Evolutionary conservation across 1,284 basidiomycete genomes (phyloP).

Genomic region (Rhodofomes roseus): DNA sequence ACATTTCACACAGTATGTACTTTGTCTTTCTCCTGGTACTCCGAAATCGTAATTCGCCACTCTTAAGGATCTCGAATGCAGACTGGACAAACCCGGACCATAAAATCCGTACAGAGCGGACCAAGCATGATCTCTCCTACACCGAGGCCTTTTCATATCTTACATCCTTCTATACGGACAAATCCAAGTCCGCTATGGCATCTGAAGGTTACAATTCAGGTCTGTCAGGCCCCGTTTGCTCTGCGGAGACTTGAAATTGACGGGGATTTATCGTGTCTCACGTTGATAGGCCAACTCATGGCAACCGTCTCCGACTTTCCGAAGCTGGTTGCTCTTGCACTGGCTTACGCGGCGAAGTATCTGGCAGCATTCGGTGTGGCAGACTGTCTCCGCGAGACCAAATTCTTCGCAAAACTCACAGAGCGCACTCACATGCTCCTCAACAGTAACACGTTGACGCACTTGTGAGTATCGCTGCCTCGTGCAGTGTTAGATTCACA

Average conservation of each 20-base stretch:
- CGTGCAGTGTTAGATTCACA: neutral
- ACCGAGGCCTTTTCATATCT: slow-evolving; percentile 73
- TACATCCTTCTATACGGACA: slow-evolving; percentile 69
- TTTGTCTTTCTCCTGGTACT: slow-evolving; percentile 15
- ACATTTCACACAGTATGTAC: slow-evolving; percentile 55
- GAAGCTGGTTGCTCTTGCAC: slow-evolving; percentile 66
- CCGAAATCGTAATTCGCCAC: neutral
- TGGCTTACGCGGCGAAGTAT: slow-evolving; percentile 78
- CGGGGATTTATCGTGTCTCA: too few relatives aligned
- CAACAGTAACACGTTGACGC: slow-evolving; percentile 83
- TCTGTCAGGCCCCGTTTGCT: slow-evolving; percentile 13
- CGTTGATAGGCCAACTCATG: slow-evolving; percentile 38
- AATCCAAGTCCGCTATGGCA: slow-evolving; percentile 34
- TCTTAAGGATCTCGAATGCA: slow-evolving; percentile 25
- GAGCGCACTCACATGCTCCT: slow-evolving; percentile 85
- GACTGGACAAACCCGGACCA: slow-evolving; percentile 42
- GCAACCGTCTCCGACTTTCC: slow-evolving; percentile 73
- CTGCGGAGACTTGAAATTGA: too few relatives aligned
- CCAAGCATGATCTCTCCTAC: slow-evolving; percentile 55
- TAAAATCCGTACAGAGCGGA: slow-evolving; percentile 60
- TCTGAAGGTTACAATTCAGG: slow-evolving; percentile 50
- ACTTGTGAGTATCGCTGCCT: slow-evolving; percentile 55
- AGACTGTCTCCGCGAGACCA: slow-evolving; percentile 69
- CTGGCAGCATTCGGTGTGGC: slow-evolving; percentile 76
- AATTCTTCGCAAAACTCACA: slow-evolving; percentile 79